Evolutionary conservation across 371 early-diverging fungal genomes (phyloP), one percentile per base, ranked within the genome.

Genomic region (Mucor plumbeus): DNA sequence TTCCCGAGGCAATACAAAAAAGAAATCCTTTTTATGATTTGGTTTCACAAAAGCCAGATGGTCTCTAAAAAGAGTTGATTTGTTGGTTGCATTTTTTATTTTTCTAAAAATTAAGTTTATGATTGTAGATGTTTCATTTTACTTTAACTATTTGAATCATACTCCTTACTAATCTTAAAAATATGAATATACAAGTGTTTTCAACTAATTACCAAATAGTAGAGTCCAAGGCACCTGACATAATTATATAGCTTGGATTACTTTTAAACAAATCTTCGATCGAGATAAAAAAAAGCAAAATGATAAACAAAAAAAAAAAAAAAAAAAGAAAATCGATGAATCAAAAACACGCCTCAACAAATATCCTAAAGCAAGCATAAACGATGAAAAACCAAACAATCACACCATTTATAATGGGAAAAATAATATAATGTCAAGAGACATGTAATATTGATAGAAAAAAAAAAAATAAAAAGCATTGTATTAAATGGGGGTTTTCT

Each of bases 11-110:
- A 44, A 44, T 17, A 44, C 43, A 4, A n/a, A 7, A 15, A 44
- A 17, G 17, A 17, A 44, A 7, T 17, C n/a, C n/a, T 1, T 44
- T 44, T 44, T 17, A 44, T 44, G 44, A 44, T 44, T 44, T 44
- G 44, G 44, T 44, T 44, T 44, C 44, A 44, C 44, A 44, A 17
- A 44, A 17, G 44, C n/a, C n/a, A 44, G 44, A 44, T n/a, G 44
- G 44, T n/a, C 44, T 44, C 44, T 44, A 26, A 26, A 7, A 17
- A 44, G 17, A 17, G n/a, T 44, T 44, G 43, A 4, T 43, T 43
- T 15, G 43, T 43, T 43, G 43, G 43, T 15, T 44, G 43, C 43
- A 43, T 44, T 44, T 44, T 44, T 17, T n/a, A 44, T 15, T 44
- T 44, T 44, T 44, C 44, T n/a, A 44, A 15, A 17, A 44, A 44